Evolutionary conservation across 176 grass and related monocot species (phyloP).

Genomic region (Echinochloa phyllopogon): DNA sequence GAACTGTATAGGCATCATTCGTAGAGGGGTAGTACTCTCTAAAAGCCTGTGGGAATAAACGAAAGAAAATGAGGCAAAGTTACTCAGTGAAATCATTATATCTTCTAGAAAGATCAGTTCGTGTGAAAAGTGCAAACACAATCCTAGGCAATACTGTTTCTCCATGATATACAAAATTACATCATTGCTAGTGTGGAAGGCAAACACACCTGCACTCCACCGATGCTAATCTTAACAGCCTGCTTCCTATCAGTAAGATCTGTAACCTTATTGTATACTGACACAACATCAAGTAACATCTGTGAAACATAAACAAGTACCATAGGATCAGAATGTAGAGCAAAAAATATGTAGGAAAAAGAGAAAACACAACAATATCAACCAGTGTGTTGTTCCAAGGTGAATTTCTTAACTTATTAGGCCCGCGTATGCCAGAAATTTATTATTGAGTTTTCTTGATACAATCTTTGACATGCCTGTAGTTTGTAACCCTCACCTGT

Average conservation of each 20-base stretch:
- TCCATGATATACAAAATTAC: constrained; percentile 8
- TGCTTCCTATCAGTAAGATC: constrained; percentile 77
- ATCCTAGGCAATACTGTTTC: neutral
- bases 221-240: constrained; percentile 73
- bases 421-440: too few species aligned
- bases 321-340: constrained; percentile 9
- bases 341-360: constrained; percentile 32
- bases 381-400: constrained; percentile 20
- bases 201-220: constrained; percentile 71
- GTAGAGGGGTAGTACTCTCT: constrained; percentile 67
- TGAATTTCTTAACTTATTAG: neutral
- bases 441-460: too few species aligned
- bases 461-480: neutral
- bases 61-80: neutral
- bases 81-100: constrained; percentile 2
- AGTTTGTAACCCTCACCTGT: constrained; percentile 61
- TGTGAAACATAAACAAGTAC: constrained; percentile 37
- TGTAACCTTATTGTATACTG: constrained; percentile 77
- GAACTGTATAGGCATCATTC: constrained; percentile 22
- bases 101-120: constrained; percentile 16
- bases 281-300: constrained; percentile 84
- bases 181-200: constrained; percentile 21
- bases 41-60: constrained; percentile 51
- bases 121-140: neutral
- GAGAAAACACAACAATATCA: constrained; percentile 21